Conservation (phyloP, 2,329 filamentous ascomycete species). For the Coniella vitis region DNA sequence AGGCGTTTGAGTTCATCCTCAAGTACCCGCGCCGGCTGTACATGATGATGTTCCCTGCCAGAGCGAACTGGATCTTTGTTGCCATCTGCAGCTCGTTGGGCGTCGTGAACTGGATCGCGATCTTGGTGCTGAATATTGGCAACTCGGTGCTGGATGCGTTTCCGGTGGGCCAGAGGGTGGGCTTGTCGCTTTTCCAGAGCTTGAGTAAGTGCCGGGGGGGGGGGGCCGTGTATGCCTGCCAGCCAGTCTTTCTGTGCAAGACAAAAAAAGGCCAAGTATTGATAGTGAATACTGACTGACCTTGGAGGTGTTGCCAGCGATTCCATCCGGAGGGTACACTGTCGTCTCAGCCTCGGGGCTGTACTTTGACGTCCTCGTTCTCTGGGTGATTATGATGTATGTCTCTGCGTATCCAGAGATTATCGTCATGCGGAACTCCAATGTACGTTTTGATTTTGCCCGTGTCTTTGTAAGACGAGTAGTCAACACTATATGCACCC, state of each 20-base stretch:
- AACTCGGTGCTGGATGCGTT: constrained; percentile 39
- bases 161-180: constrained; percentile 36
- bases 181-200: constrained; percentile 48
- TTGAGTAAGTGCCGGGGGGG: constrained; percentile 14
- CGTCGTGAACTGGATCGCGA: constrained; percentile 44
- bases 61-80: constrained; percentile 43
- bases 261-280: too few species aligned
- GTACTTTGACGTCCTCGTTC: constrained; percentile 32
- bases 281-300: background rate
- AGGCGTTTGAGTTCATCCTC: constrained; percentile 42
- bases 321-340: constrained; percentile 48
- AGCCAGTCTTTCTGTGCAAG: too few species aligned
- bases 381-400: constrained; percentile 42
- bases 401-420: constrained; percentile 38
- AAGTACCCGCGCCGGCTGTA: constrained; percentile 52
- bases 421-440: constrained; percentile 44
- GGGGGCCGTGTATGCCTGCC: too few species aligned
- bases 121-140: constrained; percentile 46
- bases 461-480: too few species aligned
- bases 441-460: constrained; percentile 34
- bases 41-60: constrained; percentile 56
- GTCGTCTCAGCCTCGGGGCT: constrained; percentile 42
- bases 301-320: constrained; percentile 19
- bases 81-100: constrained; percentile 40
- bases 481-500: too few species aligned